These are phyloP conservation scores for Corrigiola litoralis DNA, from an alignment of 179 eudicot species.

Conservation along the genomic window DNA sequence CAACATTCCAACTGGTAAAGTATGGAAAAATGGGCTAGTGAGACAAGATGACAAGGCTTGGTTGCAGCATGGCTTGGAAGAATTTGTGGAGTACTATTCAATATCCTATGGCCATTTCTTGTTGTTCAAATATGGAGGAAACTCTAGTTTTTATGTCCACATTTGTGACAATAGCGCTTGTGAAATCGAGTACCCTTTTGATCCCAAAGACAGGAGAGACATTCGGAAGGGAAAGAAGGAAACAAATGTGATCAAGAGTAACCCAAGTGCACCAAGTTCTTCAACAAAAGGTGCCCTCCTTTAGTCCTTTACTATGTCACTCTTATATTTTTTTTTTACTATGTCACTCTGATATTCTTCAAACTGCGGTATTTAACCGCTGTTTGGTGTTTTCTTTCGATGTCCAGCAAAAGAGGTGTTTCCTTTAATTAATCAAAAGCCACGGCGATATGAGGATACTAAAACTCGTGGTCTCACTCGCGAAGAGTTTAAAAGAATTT, in stretches of 20 bases:
- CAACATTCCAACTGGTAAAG: constrained; percentile 13
- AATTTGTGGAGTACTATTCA: constrained; percentile 36
- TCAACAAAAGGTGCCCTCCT: constrained; percentile 3
- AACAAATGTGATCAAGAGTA: background rate
- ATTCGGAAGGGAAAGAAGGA: background rate
- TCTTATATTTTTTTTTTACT: no score
- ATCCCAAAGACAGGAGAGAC: background rate
- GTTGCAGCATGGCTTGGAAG: constrained; percentile 48
- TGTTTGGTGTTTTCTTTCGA: background rate
- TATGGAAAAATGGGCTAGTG: constrained; percentile 33
- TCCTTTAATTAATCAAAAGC: background rate
- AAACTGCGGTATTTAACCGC: no score
- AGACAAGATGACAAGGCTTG: constrained; percentile 21
- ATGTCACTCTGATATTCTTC: background rate
- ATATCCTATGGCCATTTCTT: constrained; percentile 31
- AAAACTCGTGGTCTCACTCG: background rate
- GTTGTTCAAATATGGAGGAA: constrained; percentile 37
- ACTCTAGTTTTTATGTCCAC: constrained; percentile 32
- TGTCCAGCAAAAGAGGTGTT: background rate
- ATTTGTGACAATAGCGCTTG: constrained; percentile 39
- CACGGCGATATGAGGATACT: background rate
- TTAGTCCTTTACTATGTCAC: background rate
- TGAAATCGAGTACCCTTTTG: constrained; percentile 25
- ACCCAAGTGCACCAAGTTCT: background rate
- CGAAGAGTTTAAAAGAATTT: background rate